phyloP scores from a whole-genome alignment of 1,284 basidiomycete genomes.

The Trametes hirsuta region DNA sequence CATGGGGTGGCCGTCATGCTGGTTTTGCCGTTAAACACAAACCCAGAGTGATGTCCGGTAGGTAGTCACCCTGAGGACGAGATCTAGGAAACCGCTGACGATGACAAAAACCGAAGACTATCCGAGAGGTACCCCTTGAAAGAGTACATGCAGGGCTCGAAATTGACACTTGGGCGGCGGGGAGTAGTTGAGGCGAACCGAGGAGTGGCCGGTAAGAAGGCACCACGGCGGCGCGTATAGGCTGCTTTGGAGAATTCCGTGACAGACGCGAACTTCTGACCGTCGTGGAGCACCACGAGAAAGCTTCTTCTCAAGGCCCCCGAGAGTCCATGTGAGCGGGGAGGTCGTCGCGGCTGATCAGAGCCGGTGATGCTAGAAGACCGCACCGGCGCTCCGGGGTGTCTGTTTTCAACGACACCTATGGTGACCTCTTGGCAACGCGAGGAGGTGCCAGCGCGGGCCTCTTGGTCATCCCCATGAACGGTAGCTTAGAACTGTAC shows the following conservation, averaged over 20 bases:
- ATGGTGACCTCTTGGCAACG: slow-evolving; percentile 8
- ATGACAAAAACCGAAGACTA: slow-evolving; percentile 10
- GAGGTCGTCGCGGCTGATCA: slow-evolving; percentile 2
- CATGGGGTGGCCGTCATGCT: neutral
- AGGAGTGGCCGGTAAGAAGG: slow-evolving; percentile 14
- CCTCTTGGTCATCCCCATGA: neutral
- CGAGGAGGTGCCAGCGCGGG: slow-evolving; percentile 13
- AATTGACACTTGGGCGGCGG: no score
- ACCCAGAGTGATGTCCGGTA: neutral
- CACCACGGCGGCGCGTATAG: neutral
- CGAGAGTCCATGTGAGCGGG: slow-evolving; percentile 14
- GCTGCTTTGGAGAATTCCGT: neutral
- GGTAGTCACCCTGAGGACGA: neutral
- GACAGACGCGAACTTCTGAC: neutral
- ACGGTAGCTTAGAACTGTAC: no score
- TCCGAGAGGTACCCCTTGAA: slow-evolving; percentile 3
- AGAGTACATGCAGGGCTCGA: no score
- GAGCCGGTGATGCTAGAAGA: slow-evolving; percentile 9
- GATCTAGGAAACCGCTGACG: neutral
- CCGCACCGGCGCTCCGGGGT: neutral
- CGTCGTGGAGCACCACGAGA: neutral
- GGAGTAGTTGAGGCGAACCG: neutral
- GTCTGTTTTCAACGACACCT: neutral
- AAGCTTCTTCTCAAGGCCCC: neutral
- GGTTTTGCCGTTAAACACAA: slow-evolving; percentile 11